Evolutionary conservation across 768 basidiomycete genomes (phyloP).

Genomic region (Stropharia rugosoannulata): DNA sequence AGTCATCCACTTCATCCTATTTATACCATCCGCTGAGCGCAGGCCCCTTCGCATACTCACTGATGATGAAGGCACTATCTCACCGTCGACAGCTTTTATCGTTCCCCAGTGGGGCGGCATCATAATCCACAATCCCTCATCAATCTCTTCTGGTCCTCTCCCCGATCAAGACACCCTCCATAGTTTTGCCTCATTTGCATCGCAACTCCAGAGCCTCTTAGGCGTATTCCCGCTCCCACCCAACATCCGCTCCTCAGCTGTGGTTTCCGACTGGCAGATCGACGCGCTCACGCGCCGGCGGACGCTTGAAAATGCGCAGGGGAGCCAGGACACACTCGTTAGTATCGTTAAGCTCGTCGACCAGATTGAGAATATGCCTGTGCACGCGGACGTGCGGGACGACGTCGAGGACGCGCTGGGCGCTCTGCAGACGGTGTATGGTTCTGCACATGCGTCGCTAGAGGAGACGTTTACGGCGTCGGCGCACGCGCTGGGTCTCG

Average conservation of each 20-base stretch:
- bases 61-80: slow-evolving; percentile 51
- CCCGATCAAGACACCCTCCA: slow-evolving; percentile 43
- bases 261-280: slow-evolving; percentile 73
- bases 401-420: slow-evolving; percentile 71
- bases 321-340: slow-evolving; percentile 69
- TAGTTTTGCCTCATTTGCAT: slow-evolving; percentile 63
- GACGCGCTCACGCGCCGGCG: slow-evolving; percentile 75
- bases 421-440: slow-evolving; percentile 61
- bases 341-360: slow-evolving; percentile 85
- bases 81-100: slow-evolving; percentile 70
- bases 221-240: slow-evolving; percentile 68
- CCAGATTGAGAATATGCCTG: slow-evolving; percentile 91
- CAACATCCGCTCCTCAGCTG: slow-evolving; percentile 31
- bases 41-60: slow-evolving; percentile 71
- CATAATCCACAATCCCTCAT: slow-evolving; percentile 67
- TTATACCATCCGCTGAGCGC: slow-evolving; percentile 71
- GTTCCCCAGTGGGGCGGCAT: slow-evolving; percentile 95
- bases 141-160: slow-evolving; percentile 31
- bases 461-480: slow-evolving; percentile 55
- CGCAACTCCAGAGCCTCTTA: slow-evolving; percentile 77
- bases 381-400: slow-evolving; percentile 70
- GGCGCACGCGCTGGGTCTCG: slow-evolving; percentile 56
- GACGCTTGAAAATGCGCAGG: slow-evolving; percentile 63
- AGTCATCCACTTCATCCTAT: slow-evolving; percentile 89
- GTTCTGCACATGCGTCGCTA: slow-evolving; percentile 36